Percentiles rank a stretch among this genome's conserved stretches.
Conservation (phyloP, 371 early-diverging fungal species). For the Mortierella sp. region DNA sequence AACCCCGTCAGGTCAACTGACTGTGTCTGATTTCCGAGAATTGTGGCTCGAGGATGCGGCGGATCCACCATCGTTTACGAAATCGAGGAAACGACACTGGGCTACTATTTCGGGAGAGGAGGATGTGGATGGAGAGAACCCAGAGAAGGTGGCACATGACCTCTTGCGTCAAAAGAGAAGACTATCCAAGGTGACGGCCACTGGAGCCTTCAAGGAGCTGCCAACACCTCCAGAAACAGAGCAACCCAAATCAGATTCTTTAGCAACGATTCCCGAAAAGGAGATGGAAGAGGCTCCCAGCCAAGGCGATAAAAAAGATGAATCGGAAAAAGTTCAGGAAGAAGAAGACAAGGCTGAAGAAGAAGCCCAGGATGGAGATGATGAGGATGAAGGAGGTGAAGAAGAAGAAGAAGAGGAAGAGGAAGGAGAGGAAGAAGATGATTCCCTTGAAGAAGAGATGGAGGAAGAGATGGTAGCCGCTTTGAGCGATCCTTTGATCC, state of each 20-base stretch:
- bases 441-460: conserved; percentile 43
- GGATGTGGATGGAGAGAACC: conserved; percentile 28
- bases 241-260: too few relatives aligned
- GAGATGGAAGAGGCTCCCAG: too few relatives aligned
- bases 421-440: conserved; percentile 47
- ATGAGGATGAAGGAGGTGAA: conserved; percentile 14
- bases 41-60: conserved; percentile 89
- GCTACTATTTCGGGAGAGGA: conserved; percentile 36
- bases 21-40: conserved; percentile 89
- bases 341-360: conserved; percentile 11
- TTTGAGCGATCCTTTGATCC: conserved; percentile 53
- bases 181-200: too few relatives aligned
- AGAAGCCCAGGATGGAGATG: conserved; percentile 30
- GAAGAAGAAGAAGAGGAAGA: conserved; percentile 36
- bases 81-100: conserved; percentile 58
- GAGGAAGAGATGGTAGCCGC: conserved; percentile 56
- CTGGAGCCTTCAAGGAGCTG: too few relatives aligned
- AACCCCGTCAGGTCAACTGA: conserved; percentile 90
- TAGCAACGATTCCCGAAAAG: too few relatives aligned
- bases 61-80: conserved; percentile 92
- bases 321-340: conserved; percentile 11
- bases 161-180: too few relatives aligned
- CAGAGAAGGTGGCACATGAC: conserved; percentile 11
- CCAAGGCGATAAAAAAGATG: too few relatives aligned
- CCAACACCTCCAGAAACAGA: too few relatives aligned